Base-by-base conservation (phyloP, 2,329 filamentous ascomycete genomes). In the Metarhizium sp. region DNA sequence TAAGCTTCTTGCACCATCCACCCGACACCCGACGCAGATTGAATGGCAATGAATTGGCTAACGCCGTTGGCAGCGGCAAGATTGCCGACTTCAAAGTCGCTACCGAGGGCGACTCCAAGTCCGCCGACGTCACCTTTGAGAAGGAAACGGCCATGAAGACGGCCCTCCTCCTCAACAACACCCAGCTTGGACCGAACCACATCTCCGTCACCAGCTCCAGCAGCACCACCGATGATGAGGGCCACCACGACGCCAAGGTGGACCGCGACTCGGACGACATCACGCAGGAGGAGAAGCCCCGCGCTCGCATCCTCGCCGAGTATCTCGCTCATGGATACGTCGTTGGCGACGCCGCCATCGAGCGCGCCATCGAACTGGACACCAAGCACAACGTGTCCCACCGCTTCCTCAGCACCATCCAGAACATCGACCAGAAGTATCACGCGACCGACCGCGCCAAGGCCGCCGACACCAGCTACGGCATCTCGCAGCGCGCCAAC, bases 91-190 rank as follows among this genome's bases (percentile, higher is more conserved):
- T 99, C 70, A 85, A 90, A 57, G 81, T 96, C 66, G 89, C 84
- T 32, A 74, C 85, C 40, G 74, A 73, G 72, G 83, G 83, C 66
- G 80, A 86, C 62, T 78, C 81, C 62, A 90, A 96, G 75, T 85
- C 85, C 51, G 94, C 94, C 56, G 88, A 86, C n/a, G 92, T 99
- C 60, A 92, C 85, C 53, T 99, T 99, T 68, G 94, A 97, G 75
- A 96, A 96, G 78, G 86, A 92, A 71, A 95, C 92, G 14, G 94
- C 94, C 52, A 92, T 92, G 58, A 96, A 96, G 79, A 99, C 94
- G 25, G 94, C 94, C 30, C 88, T 96, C 45, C 88, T 99, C 57
- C 86, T 99, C 61, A 92, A 97, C 76, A 95, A 96, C 79, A 99
- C 94, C 53, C 88, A 95, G 74, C 87, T 99, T 52, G 92, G 92